These are phyloP conservation scores for Lactarius evosmus DNA, from an alignment of 768 basidiomycete genomes.

Conservation along the genomic window DNA sequence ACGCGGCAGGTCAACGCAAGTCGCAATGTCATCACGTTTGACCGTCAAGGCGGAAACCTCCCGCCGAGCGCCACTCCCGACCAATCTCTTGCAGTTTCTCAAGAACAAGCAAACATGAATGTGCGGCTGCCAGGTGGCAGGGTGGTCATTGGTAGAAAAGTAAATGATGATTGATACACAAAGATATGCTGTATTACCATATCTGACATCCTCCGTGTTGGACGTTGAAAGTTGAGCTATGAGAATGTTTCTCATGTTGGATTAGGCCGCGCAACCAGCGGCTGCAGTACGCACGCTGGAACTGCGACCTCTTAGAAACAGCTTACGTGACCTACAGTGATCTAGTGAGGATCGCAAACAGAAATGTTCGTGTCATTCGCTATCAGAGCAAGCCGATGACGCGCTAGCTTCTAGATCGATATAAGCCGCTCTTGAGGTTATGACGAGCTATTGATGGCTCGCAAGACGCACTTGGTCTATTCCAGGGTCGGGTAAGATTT, in stretches of 20 bases:
- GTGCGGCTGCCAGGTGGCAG: conserved; percentile 41
- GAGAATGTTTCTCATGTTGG: neutral
- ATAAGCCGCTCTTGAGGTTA: conserved; percentile 29
- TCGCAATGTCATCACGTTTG: conserved; percentile 57
- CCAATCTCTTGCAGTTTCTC: neutral
- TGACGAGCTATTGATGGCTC: neutral
- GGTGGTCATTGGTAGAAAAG: conserved; percentile 8
- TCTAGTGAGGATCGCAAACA: conserved; percentile 33
- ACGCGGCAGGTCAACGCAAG: conserved; percentile 55
- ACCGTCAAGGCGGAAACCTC: conserved; percentile 53
- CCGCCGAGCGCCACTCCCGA: conserved; percentile 30
- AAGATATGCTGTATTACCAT: conserved; percentile 19
- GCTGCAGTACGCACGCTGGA: no score
- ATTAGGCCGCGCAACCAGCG: neutral
- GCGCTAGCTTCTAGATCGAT: conserved; percentile 71
- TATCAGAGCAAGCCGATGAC: conserved; percentile 82
- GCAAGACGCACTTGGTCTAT: conserved; percentile 66
- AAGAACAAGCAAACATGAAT: conserved; percentile 19
- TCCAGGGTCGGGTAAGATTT: conserved; percentile 94
- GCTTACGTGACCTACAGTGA: conserved; percentile 29
- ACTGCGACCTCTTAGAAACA: neutral
- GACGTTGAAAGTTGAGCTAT: no score
- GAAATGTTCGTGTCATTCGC: neutral
- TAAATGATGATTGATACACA: neutral
- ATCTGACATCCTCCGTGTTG: neutral